These are phyloP conservation scores for Conoideocrella luteorostrata DNA, from an alignment of 2,329 filamentous ascomycete species.

Conservation along the genomic window DNA sequence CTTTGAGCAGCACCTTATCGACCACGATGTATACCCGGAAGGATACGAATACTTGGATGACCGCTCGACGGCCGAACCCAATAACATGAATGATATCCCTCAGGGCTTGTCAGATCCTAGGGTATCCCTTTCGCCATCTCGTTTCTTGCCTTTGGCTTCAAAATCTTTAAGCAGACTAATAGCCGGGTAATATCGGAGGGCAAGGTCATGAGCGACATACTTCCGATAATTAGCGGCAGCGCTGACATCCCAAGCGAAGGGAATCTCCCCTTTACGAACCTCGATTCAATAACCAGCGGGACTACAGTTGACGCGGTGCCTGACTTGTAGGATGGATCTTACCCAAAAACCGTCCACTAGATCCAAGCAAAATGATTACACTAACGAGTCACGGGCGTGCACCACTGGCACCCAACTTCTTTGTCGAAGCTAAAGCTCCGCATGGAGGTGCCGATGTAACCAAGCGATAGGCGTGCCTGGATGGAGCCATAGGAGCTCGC, in stretches of 20 bases:
- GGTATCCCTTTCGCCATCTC: neutral
- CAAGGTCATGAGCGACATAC: neutral
- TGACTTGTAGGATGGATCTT: conserved; percentile 27
- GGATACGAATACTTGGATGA: too few relatives aligned
- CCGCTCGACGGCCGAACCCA: too few relatives aligned
- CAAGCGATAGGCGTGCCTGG: conserved; percentile 26
- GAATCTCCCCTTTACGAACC: conserved; percentile 14
- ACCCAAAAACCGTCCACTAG: conserved; percentile 20
- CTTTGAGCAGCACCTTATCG: conserved; percentile 4
- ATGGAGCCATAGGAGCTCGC: conserved; percentile 10
- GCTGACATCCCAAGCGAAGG: conserved; percentile 1
- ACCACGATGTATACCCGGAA: neutral
- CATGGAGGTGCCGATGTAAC: conserved; percentile 20
- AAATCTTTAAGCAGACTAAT: conserved; percentile 9
- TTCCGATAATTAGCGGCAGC: neutral
- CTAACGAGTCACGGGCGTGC: conserved; percentile 24
- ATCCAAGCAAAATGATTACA: conserved; percentile 16
- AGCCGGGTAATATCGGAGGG: neutral
- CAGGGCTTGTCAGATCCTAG: neutral
- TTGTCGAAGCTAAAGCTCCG: conserved; percentile 30
- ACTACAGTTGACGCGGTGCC: conserved; percentile 24
- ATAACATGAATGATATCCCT: neutral
- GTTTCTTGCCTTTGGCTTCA: neutral
- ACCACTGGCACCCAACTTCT: conserved; percentile 33
- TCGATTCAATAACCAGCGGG: conserved; percentile 27